Base-by-base conservation (phyloP, 441 rosid species). In the Croton laevigatus region DNA sequence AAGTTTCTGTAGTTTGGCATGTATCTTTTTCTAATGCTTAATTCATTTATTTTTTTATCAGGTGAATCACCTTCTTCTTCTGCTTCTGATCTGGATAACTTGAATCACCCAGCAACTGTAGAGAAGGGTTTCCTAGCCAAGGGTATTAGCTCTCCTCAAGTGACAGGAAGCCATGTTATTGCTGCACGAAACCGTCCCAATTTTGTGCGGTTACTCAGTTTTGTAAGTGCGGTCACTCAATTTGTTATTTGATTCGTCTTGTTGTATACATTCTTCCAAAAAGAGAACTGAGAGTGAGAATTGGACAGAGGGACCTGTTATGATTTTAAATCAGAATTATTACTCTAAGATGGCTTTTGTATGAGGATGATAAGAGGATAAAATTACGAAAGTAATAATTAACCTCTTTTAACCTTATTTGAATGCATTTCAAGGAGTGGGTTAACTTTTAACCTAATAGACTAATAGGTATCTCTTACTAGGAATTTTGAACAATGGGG, bases 61-160 rank as follows among this genome's bases (percentile, higher is more conserved):
- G 99, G 97, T 48, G 99, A 93, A 75, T 96, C 99, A 76, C 97
- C 99, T 75, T 91, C 99, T 71, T 96, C 99, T 69, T 91, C 99
- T 81, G 99, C 94, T 63, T 96, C 99, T 53, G 97, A 93, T 80
- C 86, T 96, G 54, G 98, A 93, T 84, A 94, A 96, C 75, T 80
- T 93, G 78, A 93, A 93, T 79, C 89, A 90, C 76, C 85, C 87
- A 66, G 80, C 89, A 78, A 70, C 86, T 69, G 84, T 73, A 53
- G 97, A 93, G 73, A 90, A 84, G 82, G 84, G 78, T 79, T 74
- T 83, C 71, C 72, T 78, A 65, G 81, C 97, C 74, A 96, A 88
- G 76, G 88, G 90, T 64, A 81, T 79, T 55, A 83, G 73, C 81
- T 86, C 94, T 69, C 93, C 97, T 69, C 93, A 86, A 74, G 89